Percentiles rank a stretch among this genome's conserved stretches.
phyloP scores from a whole-genome alignment of 2,329 filamentous ascomycete species.

The Fusarium algeriense region DNA sequence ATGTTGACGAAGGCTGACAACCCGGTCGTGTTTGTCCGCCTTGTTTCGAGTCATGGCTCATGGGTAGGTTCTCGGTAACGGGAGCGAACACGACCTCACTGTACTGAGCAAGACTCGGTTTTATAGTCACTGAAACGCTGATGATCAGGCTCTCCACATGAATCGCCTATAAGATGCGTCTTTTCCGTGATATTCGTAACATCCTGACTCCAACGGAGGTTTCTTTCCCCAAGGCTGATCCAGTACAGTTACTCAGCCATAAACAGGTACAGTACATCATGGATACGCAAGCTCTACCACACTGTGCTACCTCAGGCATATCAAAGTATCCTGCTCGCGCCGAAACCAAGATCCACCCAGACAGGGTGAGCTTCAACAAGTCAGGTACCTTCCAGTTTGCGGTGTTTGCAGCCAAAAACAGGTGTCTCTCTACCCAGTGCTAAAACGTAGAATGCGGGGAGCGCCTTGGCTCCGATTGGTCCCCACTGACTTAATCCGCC shows the following conservation, averaged over 20 bases:
- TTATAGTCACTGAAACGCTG: background rate
- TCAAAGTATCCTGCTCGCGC: conserved; percentile 34
- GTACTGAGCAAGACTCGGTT: background rate
- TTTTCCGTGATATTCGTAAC: background rate
- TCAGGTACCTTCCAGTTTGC: conserved; percentile 40
- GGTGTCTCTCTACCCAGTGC: conserved; percentile 37
- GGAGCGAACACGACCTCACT: conserved; percentile 13
- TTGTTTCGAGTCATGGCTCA: conserved; percentile 34
- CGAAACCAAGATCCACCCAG: conserved; percentile 17
- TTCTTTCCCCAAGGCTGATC: conserved; percentile 12
- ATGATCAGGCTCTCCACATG: background rate
- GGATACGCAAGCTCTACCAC: conserved; percentile 13
- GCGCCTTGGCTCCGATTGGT: conserved; percentile 45
- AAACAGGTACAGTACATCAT: conserved; percentile 36
- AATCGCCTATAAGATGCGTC: background rate
- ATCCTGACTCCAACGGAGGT: background rate
- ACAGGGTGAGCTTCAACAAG: conserved; percentile 39
- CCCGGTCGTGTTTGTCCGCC: conserved; percentile 35
- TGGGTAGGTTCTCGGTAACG: conserved; percentile 28
- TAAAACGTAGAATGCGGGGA: conserved; percentile 46
- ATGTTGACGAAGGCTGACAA: conserved; percentile 30
- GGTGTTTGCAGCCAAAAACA: conserved; percentile 27
- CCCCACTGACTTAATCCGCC: conserved; percentile 44
- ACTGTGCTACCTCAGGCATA: conserved; percentile 23
- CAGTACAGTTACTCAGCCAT: conserved; percentile 25